phyloP scores from a whole-genome alignment of 2,329 filamentous ascomycete species.

The Calycina herbarum region DNA sequence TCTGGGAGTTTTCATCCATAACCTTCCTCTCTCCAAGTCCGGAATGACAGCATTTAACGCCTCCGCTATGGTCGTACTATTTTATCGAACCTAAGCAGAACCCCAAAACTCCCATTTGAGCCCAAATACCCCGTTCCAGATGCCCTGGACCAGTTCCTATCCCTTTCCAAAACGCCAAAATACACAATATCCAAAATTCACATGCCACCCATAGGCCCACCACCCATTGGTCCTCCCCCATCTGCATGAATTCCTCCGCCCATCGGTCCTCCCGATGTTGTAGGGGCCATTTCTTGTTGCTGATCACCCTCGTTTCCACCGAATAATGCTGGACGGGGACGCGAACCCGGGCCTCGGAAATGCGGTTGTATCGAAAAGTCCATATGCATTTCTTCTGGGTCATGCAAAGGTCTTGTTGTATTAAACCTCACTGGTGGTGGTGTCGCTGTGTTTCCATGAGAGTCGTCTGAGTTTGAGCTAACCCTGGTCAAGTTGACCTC shows the following conservation, averaged over 20 bases:
- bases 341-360: neutral
- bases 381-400: neutral
- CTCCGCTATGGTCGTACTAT: neutral
- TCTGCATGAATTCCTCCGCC: neutral
- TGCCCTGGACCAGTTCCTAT: neutral
- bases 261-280: neutral
- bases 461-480: neutral
- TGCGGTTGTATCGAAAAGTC: neutral
- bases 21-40: neutral
- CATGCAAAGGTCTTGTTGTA: neutral
- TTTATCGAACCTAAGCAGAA: neutral
- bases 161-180: neutral
- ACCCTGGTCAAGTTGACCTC: neutral
- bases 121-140: neutral
- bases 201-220: conserved; percentile 3
- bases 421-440: neutral
- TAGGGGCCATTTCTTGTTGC: neutral
- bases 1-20: too few relatives aligned
- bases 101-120: neutral
- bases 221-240: neutral
- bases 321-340: neutral
- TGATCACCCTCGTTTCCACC: neutral
- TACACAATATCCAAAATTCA: neutral
- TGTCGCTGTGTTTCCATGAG: neutral
- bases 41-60: neutral